phyloP scores from a whole-genome alignment of 805 yeast species.

The Spathaspora passalidarum region DNA sequence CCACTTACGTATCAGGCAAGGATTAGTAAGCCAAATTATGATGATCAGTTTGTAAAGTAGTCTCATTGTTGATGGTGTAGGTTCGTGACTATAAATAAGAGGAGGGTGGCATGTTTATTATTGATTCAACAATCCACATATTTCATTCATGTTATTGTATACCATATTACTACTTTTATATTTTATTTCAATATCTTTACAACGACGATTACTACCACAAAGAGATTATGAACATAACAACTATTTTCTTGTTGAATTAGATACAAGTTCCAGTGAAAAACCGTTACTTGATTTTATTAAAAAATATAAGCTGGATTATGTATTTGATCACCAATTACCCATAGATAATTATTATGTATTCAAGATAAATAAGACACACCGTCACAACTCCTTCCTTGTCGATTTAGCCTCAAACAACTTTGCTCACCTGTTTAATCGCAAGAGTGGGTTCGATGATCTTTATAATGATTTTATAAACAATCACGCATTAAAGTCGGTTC shows the following conservation, averaged over 20 bases:
- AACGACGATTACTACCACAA: constrained; percentile 13
- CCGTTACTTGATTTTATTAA: constrained; percentile 34
- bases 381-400: constrained; percentile 32
- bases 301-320: constrained; percentile 33
- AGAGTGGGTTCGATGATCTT: constrained; percentile 24
- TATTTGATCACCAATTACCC: constrained; percentile 62
- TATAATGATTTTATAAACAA: constrained; percentile 22
- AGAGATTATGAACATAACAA: constrained; percentile 49
- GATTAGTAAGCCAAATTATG: too few species aligned
- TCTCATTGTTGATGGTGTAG: too few species aligned
- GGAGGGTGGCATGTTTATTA: too few species aligned
- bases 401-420: constrained; percentile 31
- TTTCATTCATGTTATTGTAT: too few species aligned
- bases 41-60: too few species aligned
- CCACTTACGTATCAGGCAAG: too few species aligned
- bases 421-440: too few species aligned
- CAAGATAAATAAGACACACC: constrained; percentile 45
- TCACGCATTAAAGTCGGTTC: constrained; percentile 50
- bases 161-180: too few species aligned
- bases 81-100: too few species aligned
- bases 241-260: constrained; percentile 64
- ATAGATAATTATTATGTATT: constrained; percentile 64
- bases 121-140: too few species aligned
- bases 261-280: constrained; percentile 21
- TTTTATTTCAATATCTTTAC: constrained; percentile 3